Conservation (phyloP, 2,329 filamentous ascomycete species). For the Ilyonectria robusta region DNA sequence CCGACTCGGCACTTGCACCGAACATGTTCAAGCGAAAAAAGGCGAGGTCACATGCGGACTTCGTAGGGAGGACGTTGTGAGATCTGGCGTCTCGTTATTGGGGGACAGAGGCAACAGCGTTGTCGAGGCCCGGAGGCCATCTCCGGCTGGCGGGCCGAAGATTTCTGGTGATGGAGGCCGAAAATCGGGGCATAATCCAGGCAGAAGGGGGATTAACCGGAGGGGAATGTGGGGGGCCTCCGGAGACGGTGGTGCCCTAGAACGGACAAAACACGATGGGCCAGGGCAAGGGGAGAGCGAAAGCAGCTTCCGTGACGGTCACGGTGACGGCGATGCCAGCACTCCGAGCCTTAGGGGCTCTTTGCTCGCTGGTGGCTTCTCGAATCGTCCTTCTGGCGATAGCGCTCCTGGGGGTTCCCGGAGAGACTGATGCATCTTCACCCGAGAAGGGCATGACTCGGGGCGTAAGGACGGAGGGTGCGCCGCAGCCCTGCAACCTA, state of each 20-base stretch:
- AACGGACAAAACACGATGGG: constrained; percentile 29
- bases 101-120: neutral
- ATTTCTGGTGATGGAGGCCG: constrained; percentile 24
- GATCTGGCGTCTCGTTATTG: constrained; percentile 12
- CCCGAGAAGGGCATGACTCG: constrained; percentile 31
- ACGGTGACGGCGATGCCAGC: constrained; percentile 16
- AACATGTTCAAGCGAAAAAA: constrained; percentile 25
- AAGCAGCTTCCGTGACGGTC: constrained; percentile 30
- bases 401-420: constrained; percentile 27
- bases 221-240: constrained; percentile 37
- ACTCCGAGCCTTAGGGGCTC: constrained; percentile 16
- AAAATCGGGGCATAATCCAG: constrained; percentile 21
- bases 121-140: constrained; percentile 9
- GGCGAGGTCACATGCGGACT: constrained; percentile 9
- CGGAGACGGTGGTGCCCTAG: constrained; percentile 29
- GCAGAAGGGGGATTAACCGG: constrained; percentile 30
- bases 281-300: constrained; percentile 18
- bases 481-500: constrained; percentile 6
- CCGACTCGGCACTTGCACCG: constrained; percentile 15
- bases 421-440: constrained; percentile 24
- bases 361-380: constrained; percentile 29
- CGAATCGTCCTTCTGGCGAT: constrained; percentile 29
- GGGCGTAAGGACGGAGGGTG: constrained; percentile 17
- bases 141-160: constrained; percentile 24
- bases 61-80: constrained; percentile 5